Conservation (phyloP, 2,329 filamentous ascomycete species). For the Epicoccum sorghinum region DNA sequence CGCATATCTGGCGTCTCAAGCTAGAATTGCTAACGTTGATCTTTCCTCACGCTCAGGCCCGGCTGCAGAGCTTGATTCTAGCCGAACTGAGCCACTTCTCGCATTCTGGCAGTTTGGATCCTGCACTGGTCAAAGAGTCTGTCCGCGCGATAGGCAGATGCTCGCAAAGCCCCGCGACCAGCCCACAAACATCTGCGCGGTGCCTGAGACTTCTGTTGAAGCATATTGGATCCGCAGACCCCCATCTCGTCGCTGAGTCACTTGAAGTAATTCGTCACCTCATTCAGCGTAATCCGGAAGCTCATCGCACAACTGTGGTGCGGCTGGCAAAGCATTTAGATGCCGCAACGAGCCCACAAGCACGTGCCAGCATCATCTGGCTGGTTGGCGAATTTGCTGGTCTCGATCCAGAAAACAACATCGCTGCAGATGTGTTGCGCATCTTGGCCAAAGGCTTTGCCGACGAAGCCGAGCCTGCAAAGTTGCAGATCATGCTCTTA, state of each 20-base stretch:
- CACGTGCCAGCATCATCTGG: conserved; percentile 95
- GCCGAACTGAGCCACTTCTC: conserved; percentile 96
- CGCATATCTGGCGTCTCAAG: conserved; percentile 88
- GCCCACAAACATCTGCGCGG: conserved; percentile 62
- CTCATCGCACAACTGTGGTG: conserved; percentile 84
- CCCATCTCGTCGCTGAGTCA: conserved; percentile 87
- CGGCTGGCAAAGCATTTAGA: conserved; percentile 90
- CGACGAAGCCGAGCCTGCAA: conserved; percentile 82
- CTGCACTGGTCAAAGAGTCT: conserved; percentile 81
- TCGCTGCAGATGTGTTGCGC: conserved; percentile 88
- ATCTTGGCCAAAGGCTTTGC: conserved; percentile 86
- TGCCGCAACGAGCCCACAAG: conserved; percentile 82
- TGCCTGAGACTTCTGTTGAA: conserved; percentile 83
- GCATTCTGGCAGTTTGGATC: conserved; percentile 79
- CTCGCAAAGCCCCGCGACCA: conserved; percentile 66
- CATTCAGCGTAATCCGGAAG: conserved; percentile 85
- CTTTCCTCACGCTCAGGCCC: conserved; percentile 78
- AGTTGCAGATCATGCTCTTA: conserved; percentile 88
- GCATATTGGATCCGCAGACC: conserved; percentile 87
- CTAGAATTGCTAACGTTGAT: conserved; percentile 89
- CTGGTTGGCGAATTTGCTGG: conserved; percentile 93
- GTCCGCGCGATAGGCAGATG: conserved; percentile 93
- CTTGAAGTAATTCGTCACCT: conserved; percentile 94
- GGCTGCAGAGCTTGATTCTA: conserved; percentile 83
- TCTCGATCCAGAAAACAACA: conserved; percentile 79